Evolutionary conservation across 768 basidiomycete species (phyloP).

Genomic region (Podaxis sp.): DNA sequence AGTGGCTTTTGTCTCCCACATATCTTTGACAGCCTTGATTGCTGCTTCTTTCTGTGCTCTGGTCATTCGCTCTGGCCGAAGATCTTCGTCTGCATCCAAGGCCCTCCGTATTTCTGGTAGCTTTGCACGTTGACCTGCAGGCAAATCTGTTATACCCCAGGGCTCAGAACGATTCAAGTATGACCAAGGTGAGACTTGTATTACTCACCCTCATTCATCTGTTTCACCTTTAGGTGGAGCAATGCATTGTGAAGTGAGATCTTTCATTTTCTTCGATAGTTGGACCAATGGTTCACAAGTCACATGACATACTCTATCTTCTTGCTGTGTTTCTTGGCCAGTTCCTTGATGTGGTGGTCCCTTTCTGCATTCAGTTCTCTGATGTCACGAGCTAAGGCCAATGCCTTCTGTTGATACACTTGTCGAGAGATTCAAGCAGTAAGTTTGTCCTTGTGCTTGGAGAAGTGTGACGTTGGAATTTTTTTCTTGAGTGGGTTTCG

Average conservation of each 20-base stretch:
- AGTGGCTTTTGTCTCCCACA: neutral
- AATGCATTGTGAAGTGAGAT: neutral
- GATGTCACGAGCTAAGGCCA: neutral
- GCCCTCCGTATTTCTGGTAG: neutral
- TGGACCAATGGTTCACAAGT: neutral
- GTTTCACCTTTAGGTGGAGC: neutral
- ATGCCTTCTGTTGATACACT: neutral
- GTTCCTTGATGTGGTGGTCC: neutral
- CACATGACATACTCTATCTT: neutral
- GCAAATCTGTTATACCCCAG: neutral
- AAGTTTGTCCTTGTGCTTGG: neutral
- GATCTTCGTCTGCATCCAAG: neutral
- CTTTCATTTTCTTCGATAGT: neutral
- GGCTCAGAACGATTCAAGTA: neutral
- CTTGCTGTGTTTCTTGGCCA: neutral
- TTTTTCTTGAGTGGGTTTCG: no score
- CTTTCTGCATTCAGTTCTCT: neutral
- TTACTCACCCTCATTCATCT: neutral
- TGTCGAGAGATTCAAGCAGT: neutral
- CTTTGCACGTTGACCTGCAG: neutral
- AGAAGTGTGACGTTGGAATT: neutral
- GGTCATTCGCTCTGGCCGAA: neutral
- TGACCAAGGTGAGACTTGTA: neutral
- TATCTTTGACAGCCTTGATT: neutral
- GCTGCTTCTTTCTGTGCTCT: neutral